Evolutionary conservation across 345 rosid species (phyloP).

Genomic region (Chamaenerion angustifolium): DNA sequence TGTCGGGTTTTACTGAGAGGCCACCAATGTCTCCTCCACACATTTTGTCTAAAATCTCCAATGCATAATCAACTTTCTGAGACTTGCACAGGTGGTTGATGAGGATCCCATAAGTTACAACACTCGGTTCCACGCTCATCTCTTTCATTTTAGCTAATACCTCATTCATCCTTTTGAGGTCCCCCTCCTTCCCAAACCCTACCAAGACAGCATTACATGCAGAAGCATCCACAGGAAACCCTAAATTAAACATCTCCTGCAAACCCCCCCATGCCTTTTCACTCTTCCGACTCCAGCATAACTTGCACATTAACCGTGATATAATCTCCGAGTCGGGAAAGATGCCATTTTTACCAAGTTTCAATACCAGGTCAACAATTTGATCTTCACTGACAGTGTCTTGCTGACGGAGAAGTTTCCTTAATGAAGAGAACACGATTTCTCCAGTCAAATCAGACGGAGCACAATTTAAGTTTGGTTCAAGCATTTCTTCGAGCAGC

Average conservation of each 20-base stretch:
- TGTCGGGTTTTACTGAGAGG: slow-evolving; percentile 41
- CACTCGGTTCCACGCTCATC: slow-evolving; percentile 29
- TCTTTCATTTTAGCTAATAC: slow-evolving; percentile 46
- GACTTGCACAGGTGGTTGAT: slow-evolving; percentile 49
- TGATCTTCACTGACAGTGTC: slow-evolving; percentile 24
- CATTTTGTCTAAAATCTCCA: slow-evolving; percentile 42
- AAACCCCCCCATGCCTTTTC: slow-evolving; percentile 36
- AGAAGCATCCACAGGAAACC: slow-evolving; percentile 27
- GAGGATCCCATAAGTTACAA: slow-evolving; percentile 53
- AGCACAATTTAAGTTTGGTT: slow-evolving; percentile 15
- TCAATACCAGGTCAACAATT: slow-evolving; percentile 24
- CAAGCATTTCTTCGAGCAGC: slow-evolving; percentile 85
- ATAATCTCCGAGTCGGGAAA: slow-evolving; percentile 36
- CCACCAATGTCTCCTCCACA: slow-evolving; percentile 21
- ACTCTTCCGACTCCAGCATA: slow-evolving; percentile 26
- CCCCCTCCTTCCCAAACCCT: slow-evolving; percentile 29
- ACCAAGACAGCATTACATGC: slow-evolving; percentile 56
- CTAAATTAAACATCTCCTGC: slow-evolving; percentile 27
- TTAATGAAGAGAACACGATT: slow-evolving; percentile 28
- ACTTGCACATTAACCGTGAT: slow-evolving; percentile 26
- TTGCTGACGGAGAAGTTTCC: slow-evolving; percentile 13
- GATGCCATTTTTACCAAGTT: slow-evolving; percentile 28
- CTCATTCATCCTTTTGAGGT: slow-evolving; percentile 40
- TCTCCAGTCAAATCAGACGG: slow-evolving; percentile 35
- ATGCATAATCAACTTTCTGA: slow-evolving; percentile 47